phyloP scores from a whole-genome alignment of 164 flowering plant genomes.

The Aristolochia contorta region DNA sequence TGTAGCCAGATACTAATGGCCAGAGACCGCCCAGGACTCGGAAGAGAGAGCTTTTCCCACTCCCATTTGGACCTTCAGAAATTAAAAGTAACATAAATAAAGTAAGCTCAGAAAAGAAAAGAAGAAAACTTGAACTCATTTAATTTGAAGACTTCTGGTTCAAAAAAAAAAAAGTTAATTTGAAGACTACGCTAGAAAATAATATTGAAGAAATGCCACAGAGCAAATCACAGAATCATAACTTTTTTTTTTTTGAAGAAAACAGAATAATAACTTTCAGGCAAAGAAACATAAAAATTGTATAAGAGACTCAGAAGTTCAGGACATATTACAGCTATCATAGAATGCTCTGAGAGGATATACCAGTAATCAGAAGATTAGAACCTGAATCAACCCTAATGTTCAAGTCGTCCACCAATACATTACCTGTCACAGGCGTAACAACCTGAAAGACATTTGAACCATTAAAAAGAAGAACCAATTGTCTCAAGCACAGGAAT shows the following conservation, averaged over 20 bases:
- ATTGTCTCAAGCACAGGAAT: neutral
- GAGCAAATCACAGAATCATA: too few species aligned
- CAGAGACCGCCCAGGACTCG: constrained; percentile 98
- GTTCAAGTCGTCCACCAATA: constrained; percentile 76
- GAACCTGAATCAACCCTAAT: constrained; percentile 83
- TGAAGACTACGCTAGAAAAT: too few species aligned
- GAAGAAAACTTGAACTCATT: neutral
- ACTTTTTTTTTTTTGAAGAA: too few species aligned
- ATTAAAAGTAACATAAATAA: neutral
- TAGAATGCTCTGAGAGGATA: neutral
- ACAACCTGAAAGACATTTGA: constrained; percentile 58
- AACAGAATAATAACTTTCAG: too few species aligned
- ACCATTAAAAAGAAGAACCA: constrained; percentile 2
- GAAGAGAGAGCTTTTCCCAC: constrained; percentile 98
- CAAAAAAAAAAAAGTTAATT: too few species aligned
- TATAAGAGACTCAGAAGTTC: too few species aligned
- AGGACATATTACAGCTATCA: neutral
- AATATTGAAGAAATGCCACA: too few species aligned
- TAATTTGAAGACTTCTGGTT: too few species aligned
- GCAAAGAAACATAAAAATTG: too few species aligned
- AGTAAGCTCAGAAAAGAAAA: neutral
- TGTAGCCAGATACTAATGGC: constrained; percentile 92
- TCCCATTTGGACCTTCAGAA: constrained; percentile 90
- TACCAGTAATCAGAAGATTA: constrained; percentile 96
- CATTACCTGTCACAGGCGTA: constrained; percentile 83